Evolutionary conservation across 1,284 basidiomycete species (phyloP).

Genomic region (Psilocybe mexicana): DNA sequence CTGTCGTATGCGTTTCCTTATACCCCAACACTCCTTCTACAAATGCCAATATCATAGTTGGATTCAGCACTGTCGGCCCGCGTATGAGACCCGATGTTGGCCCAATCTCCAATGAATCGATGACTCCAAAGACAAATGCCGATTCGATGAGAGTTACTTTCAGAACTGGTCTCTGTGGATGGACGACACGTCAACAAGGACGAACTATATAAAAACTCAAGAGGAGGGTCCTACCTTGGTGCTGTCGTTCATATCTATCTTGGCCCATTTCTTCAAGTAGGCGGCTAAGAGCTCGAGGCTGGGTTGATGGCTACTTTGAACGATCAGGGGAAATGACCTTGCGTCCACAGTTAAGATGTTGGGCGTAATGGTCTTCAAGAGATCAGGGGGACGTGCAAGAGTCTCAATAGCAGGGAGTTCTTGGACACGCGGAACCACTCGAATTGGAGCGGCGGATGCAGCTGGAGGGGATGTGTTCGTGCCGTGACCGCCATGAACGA

Average conservation of each 20-base stretch:
- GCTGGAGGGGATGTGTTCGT: neutral
- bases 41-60: constrained; percentile 34
- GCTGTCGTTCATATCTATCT: constrained; percentile 29
- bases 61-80: constrained; percentile 27
- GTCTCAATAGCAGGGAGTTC: constrained; percentile 30
- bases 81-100: constrained; percentile 20
- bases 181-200: neutral
- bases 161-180: constrained; percentile 30
- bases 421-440: constrained; percentile 1
- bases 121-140: constrained; percentile 32
- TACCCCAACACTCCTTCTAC: constrained; percentile 40
- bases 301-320: constrained; percentile 35
- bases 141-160: constrained; percentile 34
- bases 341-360: constrained; percentile 34
- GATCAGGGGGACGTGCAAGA: constrained; percentile 32
- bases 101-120: constrained; percentile 34
- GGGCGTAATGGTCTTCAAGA: constrained; percentile 30
- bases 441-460: neutral
- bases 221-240: constrained; percentile 24
- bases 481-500: constrained; percentile 20
- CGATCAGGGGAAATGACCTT: constrained; percentile 20
- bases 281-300: constrained; percentile 32
- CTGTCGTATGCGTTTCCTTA: constrained; percentile 32
- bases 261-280: constrained; percentile 38
- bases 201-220: neutral